phyloP scores from a whole-genome alignment of 2,329 filamentous ascomycete species.

The Aspergillus brunneoviolaceus region DNA sequence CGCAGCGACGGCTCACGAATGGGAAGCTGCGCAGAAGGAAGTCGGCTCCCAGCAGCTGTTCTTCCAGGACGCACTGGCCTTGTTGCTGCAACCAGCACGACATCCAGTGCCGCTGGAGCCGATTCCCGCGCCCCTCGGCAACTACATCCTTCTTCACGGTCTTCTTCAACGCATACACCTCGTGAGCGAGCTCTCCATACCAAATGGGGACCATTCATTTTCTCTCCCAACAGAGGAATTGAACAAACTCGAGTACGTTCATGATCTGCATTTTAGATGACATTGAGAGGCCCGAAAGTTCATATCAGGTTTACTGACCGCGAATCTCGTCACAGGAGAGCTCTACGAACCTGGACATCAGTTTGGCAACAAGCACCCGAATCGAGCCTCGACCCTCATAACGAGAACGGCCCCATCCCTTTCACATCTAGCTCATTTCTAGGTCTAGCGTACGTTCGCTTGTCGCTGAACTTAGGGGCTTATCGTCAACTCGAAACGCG shows the following conservation, averaged over 20 bases:
- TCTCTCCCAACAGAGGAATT: conserved; percentile 34
- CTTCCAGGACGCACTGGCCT: conserved; percentile 36
- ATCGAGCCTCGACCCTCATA: conserved; percentile 35
- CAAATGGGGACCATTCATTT: conserved; percentile 32
- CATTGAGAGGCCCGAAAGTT: background rate
- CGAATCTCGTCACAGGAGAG: conserved; percentile 23
- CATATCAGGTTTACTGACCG: background rate
- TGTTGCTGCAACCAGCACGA: conserved; percentile 33
- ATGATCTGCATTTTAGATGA: too few species aligned
- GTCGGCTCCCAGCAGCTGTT: conserved; percentile 30
- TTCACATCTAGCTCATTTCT: conserved; percentile 36
- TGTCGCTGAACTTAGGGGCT: conserved; percentile 54
- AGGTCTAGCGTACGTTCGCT: conserved; percentile 33
- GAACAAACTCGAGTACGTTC: conserved; percentile 35
- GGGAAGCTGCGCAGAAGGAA: conserved; percentile 32
- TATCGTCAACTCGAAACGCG: conserved; percentile 64
- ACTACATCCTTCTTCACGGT: conserved; percentile 71
- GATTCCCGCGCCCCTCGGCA: conserved; percentile 56
- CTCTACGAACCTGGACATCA: conserved; percentile 37
- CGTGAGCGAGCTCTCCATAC: conserved; percentile 34
- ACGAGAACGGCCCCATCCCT: conserved; percentile 35
- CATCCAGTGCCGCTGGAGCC: conserved; percentile 29
- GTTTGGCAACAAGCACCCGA: conserved; percentile 39
- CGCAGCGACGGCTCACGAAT: conserved; percentile 31
- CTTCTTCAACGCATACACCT: conserved; percentile 65